A percentile compares a stretch with the other conserved stretches of the same genome.
Conservation (phyloP, 2,329 filamentous ascomycete genomes). For the Aspergillus piperis region DNA sequence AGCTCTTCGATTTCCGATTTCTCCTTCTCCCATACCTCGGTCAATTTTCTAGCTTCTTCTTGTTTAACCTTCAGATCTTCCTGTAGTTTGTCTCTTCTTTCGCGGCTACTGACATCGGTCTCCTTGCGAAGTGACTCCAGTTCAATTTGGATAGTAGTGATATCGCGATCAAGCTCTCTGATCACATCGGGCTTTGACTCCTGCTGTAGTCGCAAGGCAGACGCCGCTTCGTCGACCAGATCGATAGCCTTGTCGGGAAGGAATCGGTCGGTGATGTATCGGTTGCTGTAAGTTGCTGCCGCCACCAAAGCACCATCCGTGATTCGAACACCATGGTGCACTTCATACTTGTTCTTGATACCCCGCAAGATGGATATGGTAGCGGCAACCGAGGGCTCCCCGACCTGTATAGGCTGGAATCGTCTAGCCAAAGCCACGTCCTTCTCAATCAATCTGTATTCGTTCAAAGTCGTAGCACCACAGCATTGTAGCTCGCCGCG, state of each 20-base stretch:
- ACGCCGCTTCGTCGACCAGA: constrained; percentile 92
- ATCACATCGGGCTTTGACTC: constrained; percentile 97
- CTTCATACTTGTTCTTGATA: constrained; percentile 97
- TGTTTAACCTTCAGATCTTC: constrained; percentile 73
- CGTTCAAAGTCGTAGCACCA: constrained; percentile 87
- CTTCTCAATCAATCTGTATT: constrained; percentile 93
- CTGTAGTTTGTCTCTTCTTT: constrained; percentile 84
- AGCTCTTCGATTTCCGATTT: constrained; percentile 80
- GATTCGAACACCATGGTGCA: constrained; percentile 94
- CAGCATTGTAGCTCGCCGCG: constrained; percentile 93
- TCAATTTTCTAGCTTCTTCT: constrained; percentile 73
- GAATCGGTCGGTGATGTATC: constrained; percentile 95
- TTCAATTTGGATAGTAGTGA: constrained; percentile 97
- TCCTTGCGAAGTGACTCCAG: constrained; percentile 93
- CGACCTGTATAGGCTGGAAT: constrained; percentile 94
- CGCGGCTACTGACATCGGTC: constrained; percentile 83
- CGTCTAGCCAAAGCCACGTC: constrained; percentile 88
- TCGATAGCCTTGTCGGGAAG: constrained; percentile 97
- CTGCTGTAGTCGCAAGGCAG: constrained; percentile 84
- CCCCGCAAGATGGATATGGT: constrained; percentile 94
- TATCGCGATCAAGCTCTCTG: constrained; percentile 85
- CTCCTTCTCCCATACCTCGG: constrained; percentile 86
- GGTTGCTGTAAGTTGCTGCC: constrained; percentile 87
- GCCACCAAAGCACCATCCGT: constrained; percentile 90
- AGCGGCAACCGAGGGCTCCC: constrained; percentile 85